A percentile compares a stretch with the other conserved stretches of the same genome.
phyloP scores from a whole-genome alignment of 2,329 filamentous ascomycete genomes.

The Sordariomycetes sp. region DNA sequence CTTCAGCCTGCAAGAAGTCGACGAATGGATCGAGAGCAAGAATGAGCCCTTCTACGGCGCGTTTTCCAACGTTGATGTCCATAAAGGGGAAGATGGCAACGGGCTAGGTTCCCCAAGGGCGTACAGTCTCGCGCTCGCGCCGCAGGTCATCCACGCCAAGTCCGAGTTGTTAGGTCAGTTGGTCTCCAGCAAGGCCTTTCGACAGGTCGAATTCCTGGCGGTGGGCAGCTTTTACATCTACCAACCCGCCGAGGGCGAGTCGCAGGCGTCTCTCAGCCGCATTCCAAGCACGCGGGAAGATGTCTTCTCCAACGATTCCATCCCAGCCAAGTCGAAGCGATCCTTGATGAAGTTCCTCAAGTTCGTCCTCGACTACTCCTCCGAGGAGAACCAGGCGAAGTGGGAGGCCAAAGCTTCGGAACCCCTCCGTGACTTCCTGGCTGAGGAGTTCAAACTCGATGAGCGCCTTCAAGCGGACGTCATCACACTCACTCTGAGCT shows the following conservation, averaged over 20 bases:
- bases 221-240: slow-evolving; percentile 89
- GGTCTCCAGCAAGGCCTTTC: slow-evolving; percentile 81
- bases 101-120: slow-evolving; percentile 56
- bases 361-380: slow-evolving; percentile 67
- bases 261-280: slow-evolving; percentile 42
- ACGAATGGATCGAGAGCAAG: slow-evolving; percentile 56
- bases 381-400: slow-evolving; percentile 37
- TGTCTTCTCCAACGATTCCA: slow-evolving; percentile 69
- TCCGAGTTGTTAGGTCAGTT: slow-evolving; percentile 70
- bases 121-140: slow-evolving; percentile 77
- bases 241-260: slow-evolving; percentile 23
- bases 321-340: slow-evolving; percentile 75
- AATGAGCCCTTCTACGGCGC: slow-evolving; percentile 11
- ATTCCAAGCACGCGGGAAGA: slow-evolving; percentile 89
- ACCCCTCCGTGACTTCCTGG: slow-evolving; percentile 50
- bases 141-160: slow-evolving; percentile 77
- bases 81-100: slow-evolving; percentile 20
- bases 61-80: slow-evolving; percentile 21
- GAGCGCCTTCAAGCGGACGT: slow-evolving; percentile 53
- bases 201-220: slow-evolving; percentile 86
- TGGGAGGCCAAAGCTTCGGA: slow-evolving; percentile 50
- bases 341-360: slow-evolving; percentile 89
- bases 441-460: slow-evolving; percentile 57
- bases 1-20: slow-evolving; percentile 72
- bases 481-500: slow-evolving; percentile 62